Conservation (phyloP, 441 rosid species). For the Raphanus hybrid region DNA sequence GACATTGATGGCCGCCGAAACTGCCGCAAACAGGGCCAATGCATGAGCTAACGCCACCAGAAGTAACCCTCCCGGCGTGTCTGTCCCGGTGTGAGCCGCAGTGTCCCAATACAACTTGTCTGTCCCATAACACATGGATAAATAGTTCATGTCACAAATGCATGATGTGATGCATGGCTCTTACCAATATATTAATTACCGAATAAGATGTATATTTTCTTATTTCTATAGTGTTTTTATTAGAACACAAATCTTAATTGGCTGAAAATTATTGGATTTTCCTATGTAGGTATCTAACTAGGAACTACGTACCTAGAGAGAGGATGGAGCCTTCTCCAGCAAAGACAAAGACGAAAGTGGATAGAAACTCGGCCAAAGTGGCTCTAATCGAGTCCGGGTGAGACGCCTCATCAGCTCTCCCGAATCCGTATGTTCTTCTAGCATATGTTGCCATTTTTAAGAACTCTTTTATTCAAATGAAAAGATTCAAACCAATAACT, state of each 20-base stretch:
- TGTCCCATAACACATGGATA: too few relatives aligned
- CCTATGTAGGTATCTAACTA: not conserved
- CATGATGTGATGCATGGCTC: not conserved
- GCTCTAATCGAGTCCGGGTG: slow-evolving; percentile 83
- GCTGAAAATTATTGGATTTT: not conserved
- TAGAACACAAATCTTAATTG: too few relatives aligned
- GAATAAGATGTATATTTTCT: not conserved
- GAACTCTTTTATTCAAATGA: not conserved
- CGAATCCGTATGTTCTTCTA: slow-evolving; percentile 60
- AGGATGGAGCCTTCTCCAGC: slow-evolving; percentile 85
- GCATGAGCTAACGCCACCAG: too few relatives aligned
- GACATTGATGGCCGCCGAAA: too few relatives aligned
- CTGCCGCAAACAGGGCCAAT: too few relatives aligned
- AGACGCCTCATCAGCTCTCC: slow-evolving; percentile 72
- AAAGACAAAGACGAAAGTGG: slow-evolving; percentile 77
- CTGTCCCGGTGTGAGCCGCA: too few relatives aligned
- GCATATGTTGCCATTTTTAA: slow-evolving; percentile 45
- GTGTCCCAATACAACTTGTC: too few relatives aligned
- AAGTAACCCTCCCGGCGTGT: too few relatives aligned
- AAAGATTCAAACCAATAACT: not conserved
- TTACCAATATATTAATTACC: not conserved
- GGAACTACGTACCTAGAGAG: slow-evolving; percentile 56
- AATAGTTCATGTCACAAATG: not conserved
- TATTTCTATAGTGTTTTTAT: too few relatives aligned
- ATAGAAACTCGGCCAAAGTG: slow-evolving; percentile 67